Percentiles rank a stretch among this genome's conserved stretches.
Conservation (phyloP, 305 asterid species). For the Withania somnifera region DNA sequence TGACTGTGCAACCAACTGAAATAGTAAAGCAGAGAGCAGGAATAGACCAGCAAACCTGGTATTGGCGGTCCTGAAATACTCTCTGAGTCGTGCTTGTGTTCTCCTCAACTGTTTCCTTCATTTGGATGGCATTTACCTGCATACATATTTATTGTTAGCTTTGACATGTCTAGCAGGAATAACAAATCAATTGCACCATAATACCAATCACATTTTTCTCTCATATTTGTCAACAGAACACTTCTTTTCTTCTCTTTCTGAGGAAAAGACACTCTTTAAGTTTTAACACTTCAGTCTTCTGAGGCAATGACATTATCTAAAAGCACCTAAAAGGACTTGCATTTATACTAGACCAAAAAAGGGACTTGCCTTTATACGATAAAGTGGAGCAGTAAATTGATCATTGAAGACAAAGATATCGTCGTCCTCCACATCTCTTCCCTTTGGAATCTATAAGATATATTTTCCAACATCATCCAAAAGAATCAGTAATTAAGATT, state of each 20-base stretch:
- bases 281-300: neutral
- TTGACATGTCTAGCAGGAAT: constrained; percentile 3
- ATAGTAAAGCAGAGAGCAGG: neutral
- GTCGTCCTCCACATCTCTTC: constrained; percentile 85
- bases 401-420: constrained; percentile 72
- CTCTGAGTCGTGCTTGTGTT: constrained; percentile 93
- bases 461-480: neutral
- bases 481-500: neutral
- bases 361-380: constrained; percentile 24
- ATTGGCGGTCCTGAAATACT: constrained; percentile 89
- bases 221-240: neutral
- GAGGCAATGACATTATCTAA: neutral
- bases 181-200: neutral
- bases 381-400: constrained; percentile 82
- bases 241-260: neutral
- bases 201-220: neutral
- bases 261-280: neutral
- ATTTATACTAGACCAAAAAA: constrained; percentile 25
- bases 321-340: constrained; percentile 16
- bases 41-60: constrained; percentile 49
- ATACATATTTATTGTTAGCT: neutral
- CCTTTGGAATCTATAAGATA: constrained; percentile 42
- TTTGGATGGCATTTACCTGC: constrained; percentile 93
- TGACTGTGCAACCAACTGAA: neutral
- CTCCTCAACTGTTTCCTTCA: constrained; percentile 98